Evolutionary conservation across 192 early-diverging fungal genomes (phyloP).

Genomic region (Backusella macrospora): DNA sequence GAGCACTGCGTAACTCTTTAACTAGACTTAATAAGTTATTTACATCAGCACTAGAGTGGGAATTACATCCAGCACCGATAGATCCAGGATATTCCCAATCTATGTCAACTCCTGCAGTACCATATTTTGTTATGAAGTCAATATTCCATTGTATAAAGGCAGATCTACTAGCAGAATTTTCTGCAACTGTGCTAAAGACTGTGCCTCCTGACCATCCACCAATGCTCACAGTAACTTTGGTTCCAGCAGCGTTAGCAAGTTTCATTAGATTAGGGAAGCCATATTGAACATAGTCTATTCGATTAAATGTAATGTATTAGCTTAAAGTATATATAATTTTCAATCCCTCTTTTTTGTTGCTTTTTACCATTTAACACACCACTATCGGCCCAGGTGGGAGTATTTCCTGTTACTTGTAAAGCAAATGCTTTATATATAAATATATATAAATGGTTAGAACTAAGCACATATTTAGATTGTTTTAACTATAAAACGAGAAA

Average conservation of each 20-base stretch:
- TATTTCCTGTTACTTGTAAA: slow-evolving; percentile 41
- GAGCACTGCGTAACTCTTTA: slow-evolving; percentile 52
- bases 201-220: slow-evolving; percentile 75
- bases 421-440: slow-evolving; percentile 56
- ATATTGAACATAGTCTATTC: slow-evolving; percentile 28
- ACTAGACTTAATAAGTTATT: slow-evolving; percentile 64
- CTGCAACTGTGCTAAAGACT: slow-evolving; percentile 59
- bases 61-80: slow-evolving; percentile 60
- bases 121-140: slow-evolving; percentile 48
- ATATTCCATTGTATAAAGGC: slow-evolving; percentile 55
- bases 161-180: slow-evolving; percentile 30
- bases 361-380: slow-evolving; percentile 19
- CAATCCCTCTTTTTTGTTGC: too few species aligned
- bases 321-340: neutral
- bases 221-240: slow-evolving; percentile 62
- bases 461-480: neutral
- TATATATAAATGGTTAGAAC: neutral
- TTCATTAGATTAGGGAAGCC: slow-evolving; percentile 49
- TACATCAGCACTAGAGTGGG: slow-evolving; percentile 57
- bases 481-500: neutral
- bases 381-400: slow-evolving; percentile 36
- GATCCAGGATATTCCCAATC: slow-evolving; percentile 73
- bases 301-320: neutral
- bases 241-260: slow-evolving; percentile 42
- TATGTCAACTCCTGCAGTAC: slow-evolving; percentile 74